phyloP scores from a whole-genome alignment of 768 basidiomycete genomes.

The Leucocoprinus leucothites region DNA sequence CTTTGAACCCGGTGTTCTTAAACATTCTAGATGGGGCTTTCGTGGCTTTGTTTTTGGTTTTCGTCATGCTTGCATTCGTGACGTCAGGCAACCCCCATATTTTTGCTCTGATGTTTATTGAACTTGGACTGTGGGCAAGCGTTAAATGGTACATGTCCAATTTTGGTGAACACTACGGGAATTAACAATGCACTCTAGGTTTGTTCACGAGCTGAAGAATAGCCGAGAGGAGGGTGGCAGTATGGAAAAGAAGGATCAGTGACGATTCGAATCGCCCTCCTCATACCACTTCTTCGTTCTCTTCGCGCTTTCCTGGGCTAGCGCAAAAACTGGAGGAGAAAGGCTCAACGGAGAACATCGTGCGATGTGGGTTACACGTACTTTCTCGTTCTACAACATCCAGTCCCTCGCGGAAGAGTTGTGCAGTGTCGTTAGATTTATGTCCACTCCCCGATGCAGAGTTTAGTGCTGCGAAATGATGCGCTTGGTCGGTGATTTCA shows the following conservation, averaged over 20 bases:
- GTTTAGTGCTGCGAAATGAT: constrained; percentile 78
- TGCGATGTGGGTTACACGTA: constrained; percentile 36
- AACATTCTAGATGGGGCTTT: constrained; percentile 63
- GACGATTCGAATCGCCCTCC: constrained; percentile 42
- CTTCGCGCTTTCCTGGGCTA: constrained; percentile 81
- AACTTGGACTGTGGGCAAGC: constrained; percentile 70
- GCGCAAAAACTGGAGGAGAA: constrained; percentile 62
- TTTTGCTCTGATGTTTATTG: constrained; percentile 61
- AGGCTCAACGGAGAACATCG: constrained; percentile 10
- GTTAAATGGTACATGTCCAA: constrained; percentile 65
- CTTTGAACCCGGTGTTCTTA: constrained; percentile 68
- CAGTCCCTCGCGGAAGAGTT: constrained; percentile 85
- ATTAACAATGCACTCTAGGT: constrained; percentile 40
- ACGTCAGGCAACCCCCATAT: constrained; percentile 69
- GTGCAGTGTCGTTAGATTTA: constrained; percentile 54
- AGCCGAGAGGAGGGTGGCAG: constrained; percentile 17
- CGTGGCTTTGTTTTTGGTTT: constrained; percentile 50
- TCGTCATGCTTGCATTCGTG: constrained; percentile 54
- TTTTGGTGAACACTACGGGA: neutral
- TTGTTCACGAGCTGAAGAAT: constrained; percentile 59
- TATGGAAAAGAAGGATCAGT: constrained; percentile 27
- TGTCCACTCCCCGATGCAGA: constrained; percentile 50
- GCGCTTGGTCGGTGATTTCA: constrained; percentile 85
- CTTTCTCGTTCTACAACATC: constrained; percentile 91
- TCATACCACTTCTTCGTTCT: constrained; percentile 86